Conservation (phyloP, 352 stramenopile genomes). For the Phytopythium montanum region DNA sequence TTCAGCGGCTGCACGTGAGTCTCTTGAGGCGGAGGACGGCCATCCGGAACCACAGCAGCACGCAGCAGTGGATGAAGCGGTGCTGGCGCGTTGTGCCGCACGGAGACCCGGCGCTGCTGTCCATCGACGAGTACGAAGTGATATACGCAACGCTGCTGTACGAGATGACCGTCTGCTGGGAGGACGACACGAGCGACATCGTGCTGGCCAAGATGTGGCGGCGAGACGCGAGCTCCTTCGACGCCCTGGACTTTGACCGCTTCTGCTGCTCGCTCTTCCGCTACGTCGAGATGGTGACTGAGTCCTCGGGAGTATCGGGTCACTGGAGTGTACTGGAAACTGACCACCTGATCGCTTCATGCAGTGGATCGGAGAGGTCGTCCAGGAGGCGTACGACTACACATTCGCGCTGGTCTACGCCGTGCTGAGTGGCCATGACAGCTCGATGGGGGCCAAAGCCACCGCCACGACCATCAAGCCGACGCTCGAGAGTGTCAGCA, state of each 20-base stretch:
- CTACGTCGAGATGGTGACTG: conserved; percentile 48
- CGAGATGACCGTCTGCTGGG: conserved; percentile 62
- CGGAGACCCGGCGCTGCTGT: conserved; percentile 15
- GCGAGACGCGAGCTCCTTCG: conserved; percentile 29
- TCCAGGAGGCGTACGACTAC: conserved; percentile 18
- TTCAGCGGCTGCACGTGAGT: conserved; percentile 31
- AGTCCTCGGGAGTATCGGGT: background rate
- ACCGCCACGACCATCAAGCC: conserved; percentile 10
- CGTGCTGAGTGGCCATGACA: conserved; percentile 13
- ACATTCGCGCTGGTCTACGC: conserved; percentile 20
- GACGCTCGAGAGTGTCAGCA: conserved; percentile 19
- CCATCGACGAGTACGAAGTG: conserved; percentile 33
- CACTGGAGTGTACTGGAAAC: background rate
- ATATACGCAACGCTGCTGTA: conserved; percentile 54
- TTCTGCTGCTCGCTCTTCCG: conserved; percentile 62
- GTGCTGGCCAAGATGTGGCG: conserved; percentile 47
- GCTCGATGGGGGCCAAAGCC: background rate
- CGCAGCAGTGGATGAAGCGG: conserved; percentile 32
- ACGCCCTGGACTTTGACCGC: conserved; percentile 38
- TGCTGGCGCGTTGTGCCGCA: conserved; percentile 32
- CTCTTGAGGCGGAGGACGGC: conserved; percentile 42
- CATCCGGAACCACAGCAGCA: conserved; percentile 38
- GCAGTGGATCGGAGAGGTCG: conserved; percentile 20
- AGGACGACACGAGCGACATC: conserved; percentile 43
- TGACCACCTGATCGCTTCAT: background rate